phyloP scores from a whole-genome alignment of 768 basidiomycete genomes.

The Lentinus brumalis region DNA sequence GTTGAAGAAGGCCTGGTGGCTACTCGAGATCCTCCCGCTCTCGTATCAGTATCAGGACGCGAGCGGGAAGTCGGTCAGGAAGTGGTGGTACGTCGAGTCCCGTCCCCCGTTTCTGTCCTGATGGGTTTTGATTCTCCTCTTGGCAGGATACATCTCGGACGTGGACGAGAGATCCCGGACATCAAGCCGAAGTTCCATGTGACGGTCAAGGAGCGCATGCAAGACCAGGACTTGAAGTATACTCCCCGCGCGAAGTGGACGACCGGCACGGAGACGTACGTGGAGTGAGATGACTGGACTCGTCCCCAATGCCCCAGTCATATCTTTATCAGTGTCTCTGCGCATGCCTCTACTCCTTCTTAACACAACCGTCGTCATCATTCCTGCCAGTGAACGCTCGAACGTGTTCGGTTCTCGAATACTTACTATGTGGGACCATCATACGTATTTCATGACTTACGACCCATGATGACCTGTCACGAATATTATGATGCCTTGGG shows the following conservation, averaged over 20 bases:
- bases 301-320: not conserved
- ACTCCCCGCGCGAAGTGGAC: constrained; percentile 57
- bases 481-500: too few relatives aligned
- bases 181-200: constrained; percentile 58
- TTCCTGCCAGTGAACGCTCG: too few relatives aligned
- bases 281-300: constrained; percentile 28
- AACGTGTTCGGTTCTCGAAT: too few relatives aligned
- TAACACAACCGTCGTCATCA: too few relatives aligned
- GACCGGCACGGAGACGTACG: constrained; percentile 50
- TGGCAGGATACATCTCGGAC: constrained; percentile 56
- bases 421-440: too few relatives aligned
- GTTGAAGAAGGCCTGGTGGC: constrained; percentile 57
- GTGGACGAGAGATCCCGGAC: constrained; percentile 52
- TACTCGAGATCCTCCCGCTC: constrained; percentile 68
- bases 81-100: constrained; percentile 50
- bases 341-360: too few relatives aligned
- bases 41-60: constrained; percentile 57
- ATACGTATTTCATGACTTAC: too few relatives aligned
- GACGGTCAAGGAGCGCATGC: constrained; percentile 63
- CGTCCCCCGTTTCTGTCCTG: not conserved
- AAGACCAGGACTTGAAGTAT: constrained; percentile 50
- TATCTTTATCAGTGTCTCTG: too few relatives aligned
- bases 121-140: not conserved
- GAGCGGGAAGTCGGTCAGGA: constrained; percentile 53
- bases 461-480: too few relatives aligned